Evolutionary conservation across 2,329 filamentous ascomycete species (phyloP).

Genomic region (Arthrobotrys iridis): DNA sequence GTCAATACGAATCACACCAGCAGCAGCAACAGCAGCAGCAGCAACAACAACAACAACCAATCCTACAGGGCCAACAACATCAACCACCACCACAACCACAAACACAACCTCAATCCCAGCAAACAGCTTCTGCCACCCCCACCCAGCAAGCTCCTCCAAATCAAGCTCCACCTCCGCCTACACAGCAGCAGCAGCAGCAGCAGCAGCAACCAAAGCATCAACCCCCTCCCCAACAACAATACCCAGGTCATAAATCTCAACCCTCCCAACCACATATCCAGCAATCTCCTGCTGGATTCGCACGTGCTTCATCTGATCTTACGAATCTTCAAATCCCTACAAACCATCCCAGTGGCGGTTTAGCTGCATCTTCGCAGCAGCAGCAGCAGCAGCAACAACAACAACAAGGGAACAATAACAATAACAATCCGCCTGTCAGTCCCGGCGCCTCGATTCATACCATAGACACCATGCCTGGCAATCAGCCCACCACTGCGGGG

Average conservation of each 20-base stretch:
- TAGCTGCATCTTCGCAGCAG: conserved; percentile 6
- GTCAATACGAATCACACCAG: conserved; percentile 54
- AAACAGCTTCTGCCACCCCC: conserved; percentile 33
- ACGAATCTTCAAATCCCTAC: conserved; percentile 27
- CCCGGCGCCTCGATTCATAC: conserved; percentile 48
- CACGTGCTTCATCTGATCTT: conserved; percentile 35
- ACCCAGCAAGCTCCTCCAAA: conserved; percentile 59
- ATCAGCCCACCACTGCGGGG: not conserved
- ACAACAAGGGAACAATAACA: not conserved
- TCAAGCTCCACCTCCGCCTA: conserved; percentile 59
- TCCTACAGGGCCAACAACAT: conserved; percentile 52
- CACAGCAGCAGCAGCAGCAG: conserved; percentile 58
- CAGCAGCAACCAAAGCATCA: conserved; percentile 58
- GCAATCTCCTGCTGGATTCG: conserved; percentile 59
- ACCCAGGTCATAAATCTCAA: conserved; percentile 62
- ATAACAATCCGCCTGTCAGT: conserved; percentile 35
- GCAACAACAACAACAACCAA: conserved; percentile 7
- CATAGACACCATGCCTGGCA: conserved; percentile 47
- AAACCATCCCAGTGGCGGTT: conserved; percentile 19
- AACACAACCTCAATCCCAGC: conserved; percentile 47
- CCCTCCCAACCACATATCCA: conserved; percentile 59
- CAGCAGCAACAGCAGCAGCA: conserved; percentile 52
- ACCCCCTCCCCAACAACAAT: conserved; percentile 60
- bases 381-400: not conserved
- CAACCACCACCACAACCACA: conserved; percentile 58